Base-by-base conservation (phyloP, 768 basidiomycete genomes). In the Trametes cingulata region DNA sequence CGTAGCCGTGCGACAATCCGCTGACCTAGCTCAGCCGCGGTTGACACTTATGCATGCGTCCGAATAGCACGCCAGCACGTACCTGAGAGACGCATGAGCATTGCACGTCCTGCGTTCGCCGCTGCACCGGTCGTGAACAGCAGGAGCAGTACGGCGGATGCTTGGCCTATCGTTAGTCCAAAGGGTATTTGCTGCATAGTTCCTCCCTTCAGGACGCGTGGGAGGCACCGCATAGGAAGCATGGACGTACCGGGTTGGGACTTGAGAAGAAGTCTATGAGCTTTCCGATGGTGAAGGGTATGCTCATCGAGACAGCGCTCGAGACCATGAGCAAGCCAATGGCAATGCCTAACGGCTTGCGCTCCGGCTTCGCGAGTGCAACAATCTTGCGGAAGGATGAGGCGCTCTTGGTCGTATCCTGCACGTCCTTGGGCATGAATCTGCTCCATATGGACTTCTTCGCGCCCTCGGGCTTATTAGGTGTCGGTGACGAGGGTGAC, bases 201-300 rank as follows among this genome's bases (percentile, higher is more conserved):
- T 14, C 24, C 40, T 15, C 29, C 15, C 27, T 19, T 47, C 4
- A 55, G 45, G 50, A 27, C 20, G 35, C 40, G 52, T 27, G 15
- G 54, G 52, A 41, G 27, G 27, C 25, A 41, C 24, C 36, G 52
- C 56, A 45, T 47, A 43, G 47, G 59, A 60, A 20, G 15, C 8
- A 3, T 1, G 24, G 7, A 78, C 85, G 63, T 69, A 94, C 93
- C n/a, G 86, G 85, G 65, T 82, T 80, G 1, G 81, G 64, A 8
- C 86, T 77, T 0, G 90, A 86, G 74, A 97, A 98, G 76, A 90
- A 94, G 75, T 98, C 95, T 62, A 99, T 97, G 52, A 98, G 78
- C 71, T 86, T 91, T 10, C 96, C 96, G 67, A 98, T 88, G 1
- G 94, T 94, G 66, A 97, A 85, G 0, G 96, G 96, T 13, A 98